Percentiles rank a stretch among this genome's conserved stretches.
phyloP scores from a whole-genome alignment of 768 basidiomycete genomes.

The Pisolithus marmoratus region DNA sequence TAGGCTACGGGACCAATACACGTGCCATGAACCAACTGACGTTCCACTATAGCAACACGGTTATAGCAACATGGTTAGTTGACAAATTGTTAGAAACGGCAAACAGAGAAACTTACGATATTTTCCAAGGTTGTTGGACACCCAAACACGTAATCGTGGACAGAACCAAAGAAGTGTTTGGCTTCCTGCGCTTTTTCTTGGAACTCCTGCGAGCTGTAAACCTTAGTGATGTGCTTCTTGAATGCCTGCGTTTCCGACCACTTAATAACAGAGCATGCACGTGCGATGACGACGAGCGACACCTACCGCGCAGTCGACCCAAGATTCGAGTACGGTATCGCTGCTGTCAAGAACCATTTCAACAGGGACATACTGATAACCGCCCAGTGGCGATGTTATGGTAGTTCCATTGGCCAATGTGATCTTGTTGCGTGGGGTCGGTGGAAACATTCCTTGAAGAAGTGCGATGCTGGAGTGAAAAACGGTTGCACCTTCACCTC shows the following conservation, averaged over 20 bases:
- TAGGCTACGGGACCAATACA: constrained; percentile 4
- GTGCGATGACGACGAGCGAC: constrained; percentile 29
- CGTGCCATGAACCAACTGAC: constrained; percentile 35
- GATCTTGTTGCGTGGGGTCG: constrained; percentile 61
- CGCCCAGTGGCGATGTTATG: constrained; percentile 69
- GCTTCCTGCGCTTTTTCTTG: constrained; percentile 51
- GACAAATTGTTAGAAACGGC: background rate
- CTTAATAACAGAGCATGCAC: constrained; percentile 21
- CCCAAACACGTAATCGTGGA: constrained; percentile 68
- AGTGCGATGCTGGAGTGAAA: constrained; percentile 81
- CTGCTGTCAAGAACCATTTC: constrained; percentile 43
- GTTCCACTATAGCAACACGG: constrained; percentile 76
- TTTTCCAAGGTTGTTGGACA: constrained; percentile 58
- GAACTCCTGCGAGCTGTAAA: constrained; percentile 63
- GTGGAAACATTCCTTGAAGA: constrained; percentile 80
- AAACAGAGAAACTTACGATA: constrained; percentile 39
- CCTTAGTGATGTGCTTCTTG: constrained; percentile 55
- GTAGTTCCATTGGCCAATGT: constrained; percentile 72
- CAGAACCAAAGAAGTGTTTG: constrained; percentile 53
- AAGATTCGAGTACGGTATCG: constrained; percentile 76
- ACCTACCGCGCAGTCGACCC: constrained; percentile 56
- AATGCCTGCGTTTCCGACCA: constrained; percentile 40
- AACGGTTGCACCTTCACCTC: constrained; percentile 74
- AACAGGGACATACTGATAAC: constrained; percentile 85
- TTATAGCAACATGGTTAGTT: constrained; percentile 15